These are phyloP conservation scores for Sinapis alba DNA, from an alignment of 441 rosid genomes.

Conservation along the genomic window DNA sequence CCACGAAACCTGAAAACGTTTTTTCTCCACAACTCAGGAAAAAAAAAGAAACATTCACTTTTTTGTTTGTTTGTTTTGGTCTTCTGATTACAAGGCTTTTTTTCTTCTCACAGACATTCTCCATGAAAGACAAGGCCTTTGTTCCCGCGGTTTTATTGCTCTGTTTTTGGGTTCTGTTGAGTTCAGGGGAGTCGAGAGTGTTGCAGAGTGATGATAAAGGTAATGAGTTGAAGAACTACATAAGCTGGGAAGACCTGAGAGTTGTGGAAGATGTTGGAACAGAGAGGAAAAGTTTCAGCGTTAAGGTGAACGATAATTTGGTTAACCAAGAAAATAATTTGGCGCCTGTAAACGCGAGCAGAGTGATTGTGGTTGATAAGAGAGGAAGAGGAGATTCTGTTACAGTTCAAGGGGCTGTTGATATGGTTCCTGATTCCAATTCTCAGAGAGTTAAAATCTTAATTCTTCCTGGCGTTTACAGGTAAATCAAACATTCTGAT, in stretches of 20 bases:
- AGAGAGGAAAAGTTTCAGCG: not conserved
- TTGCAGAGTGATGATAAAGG: slow-evolving; percentile 12
- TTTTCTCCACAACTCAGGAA: slow-evolving; percentile 10
- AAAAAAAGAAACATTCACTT: not conserved
- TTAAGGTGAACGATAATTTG: not conserved
- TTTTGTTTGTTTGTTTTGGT: not conserved
- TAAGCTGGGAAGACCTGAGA: slow-evolving; percentile 81
- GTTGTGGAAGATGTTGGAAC: slow-evolving; percentile 42
- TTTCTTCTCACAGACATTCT: slow-evolving; percentile 9
- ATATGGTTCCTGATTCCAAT: slow-evolving; percentile 72
- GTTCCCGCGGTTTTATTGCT: slow-evolving; percentile 24
- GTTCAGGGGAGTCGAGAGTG: slow-evolving; percentile 12
- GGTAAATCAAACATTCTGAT: slow-evolving; percentile 43
- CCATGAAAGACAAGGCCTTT: slow-evolving; percentile 34
- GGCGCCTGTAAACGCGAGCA: slow-evolving; percentile 29
- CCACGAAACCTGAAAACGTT: slow-evolving; percentile 35
- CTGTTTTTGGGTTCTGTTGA: slow-evolving; percentile 18
- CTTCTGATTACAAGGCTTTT: not conserved
- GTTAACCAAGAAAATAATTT: not conserved
- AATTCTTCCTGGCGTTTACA: slow-evolving; percentile 86
- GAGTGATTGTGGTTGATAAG: slow-evolving; percentile 71
- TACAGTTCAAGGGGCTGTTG: slow-evolving; percentile 88
- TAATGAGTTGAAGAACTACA: slow-evolving; percentile 38
- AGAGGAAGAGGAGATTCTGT: slow-evolving; percentile 69
- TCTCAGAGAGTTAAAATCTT: slow-evolving; percentile 71